A percentile compares a stretch with the other conserved stretches of the same genome.
These are phyloP conservation scores for Botrytis medusae DNA, from an alignment of 2,329 filamentous ascomycete species.

Conservation along the genomic window DNA sequence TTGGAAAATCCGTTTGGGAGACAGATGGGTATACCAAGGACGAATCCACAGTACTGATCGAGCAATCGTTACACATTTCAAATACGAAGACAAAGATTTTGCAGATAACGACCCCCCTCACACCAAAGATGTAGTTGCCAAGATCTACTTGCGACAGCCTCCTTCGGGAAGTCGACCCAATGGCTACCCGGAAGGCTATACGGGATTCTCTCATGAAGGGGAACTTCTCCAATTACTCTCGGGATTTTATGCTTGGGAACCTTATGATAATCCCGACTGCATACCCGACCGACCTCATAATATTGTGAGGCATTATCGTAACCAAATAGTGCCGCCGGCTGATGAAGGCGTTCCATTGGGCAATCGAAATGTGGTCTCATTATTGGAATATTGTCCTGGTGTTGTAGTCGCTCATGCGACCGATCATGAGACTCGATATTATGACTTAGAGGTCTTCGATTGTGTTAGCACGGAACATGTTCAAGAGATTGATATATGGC, in stretches of 20 bases:
- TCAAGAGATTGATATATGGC: constrained; percentile 10
- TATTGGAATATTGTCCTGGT: constrained; percentile 12
- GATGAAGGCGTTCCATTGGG: not conserved
- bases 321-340: not conserved
- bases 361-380: not conserved
- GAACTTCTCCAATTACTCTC: not conserved
- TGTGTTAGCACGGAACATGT: rapidly evolving
- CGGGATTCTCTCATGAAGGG: not conserved
- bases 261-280: not conserved
- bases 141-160: not conserved
- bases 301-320: not conserved
- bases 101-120: not conserved
- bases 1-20: not conserved
- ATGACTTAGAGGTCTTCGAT: not conserved
- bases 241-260: not conserved
- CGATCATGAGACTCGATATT: not conserved
- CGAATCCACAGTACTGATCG: not conserved
- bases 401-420: not conserved
- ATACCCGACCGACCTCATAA: not conserved
- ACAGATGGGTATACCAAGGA: not conserved
- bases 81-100: not conserved
- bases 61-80: not conserved
- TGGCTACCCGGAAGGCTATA: not conserved
- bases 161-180: not conserved
- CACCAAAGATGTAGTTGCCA: not conserved